These are phyloP conservation scores for Wickerhamiella siamensis DNA, from an alignment of 805 yeast genomes.

Conservation along the genomic window DNA sequence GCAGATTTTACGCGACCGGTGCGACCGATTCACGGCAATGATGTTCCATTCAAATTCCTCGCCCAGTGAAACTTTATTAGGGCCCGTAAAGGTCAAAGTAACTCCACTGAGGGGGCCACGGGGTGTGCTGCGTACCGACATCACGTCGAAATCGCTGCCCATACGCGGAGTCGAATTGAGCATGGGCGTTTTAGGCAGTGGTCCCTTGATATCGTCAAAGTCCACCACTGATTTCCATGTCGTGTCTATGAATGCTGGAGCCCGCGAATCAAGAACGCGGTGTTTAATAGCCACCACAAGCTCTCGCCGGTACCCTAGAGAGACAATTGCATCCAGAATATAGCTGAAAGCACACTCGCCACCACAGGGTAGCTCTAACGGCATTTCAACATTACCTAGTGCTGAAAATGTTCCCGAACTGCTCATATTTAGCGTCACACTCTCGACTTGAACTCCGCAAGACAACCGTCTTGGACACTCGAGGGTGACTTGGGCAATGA, in stretches of 20 bases:
- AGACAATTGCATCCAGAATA: constrained; percentile 9
- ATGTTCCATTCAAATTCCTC: constrained; percentile 47
- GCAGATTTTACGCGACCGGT: constrained; percentile 37
- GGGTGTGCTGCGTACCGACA: background rate
- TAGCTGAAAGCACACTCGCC: constrained; percentile 13
- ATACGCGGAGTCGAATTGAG: constrained; percentile 6
- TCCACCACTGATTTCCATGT: constrained; percentile 18
- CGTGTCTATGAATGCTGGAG: constrained; percentile 10
- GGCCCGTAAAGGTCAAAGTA: constrained; percentile 46
- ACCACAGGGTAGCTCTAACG: constrained; percentile 9
- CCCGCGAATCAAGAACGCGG: constrained; percentile 6
- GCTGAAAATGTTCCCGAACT: constrained; percentile 12
- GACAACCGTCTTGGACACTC: constrained; percentile 7
- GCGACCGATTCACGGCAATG: constrained; percentile 48
- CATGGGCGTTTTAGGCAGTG: constrained; percentile 19
- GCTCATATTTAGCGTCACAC: constrained; percentile 9
- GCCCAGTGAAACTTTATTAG: constrained; percentile 45
- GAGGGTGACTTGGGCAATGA: constrained; percentile 17
- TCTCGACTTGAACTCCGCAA: background rate
- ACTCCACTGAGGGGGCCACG: constrained; percentile 23
- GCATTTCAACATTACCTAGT: constrained; percentile 9
- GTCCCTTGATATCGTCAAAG: constrained; percentile 19
- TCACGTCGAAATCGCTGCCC: background rate
- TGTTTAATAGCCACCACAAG: constrained; percentile 12
- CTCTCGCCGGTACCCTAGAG: constrained; percentile 7